Evolutionary conservation across 768 basidiomycete genomes (phyloP), one percentile per base, ranked within the genome.

Genomic region (Ramaria sp.): DNA sequence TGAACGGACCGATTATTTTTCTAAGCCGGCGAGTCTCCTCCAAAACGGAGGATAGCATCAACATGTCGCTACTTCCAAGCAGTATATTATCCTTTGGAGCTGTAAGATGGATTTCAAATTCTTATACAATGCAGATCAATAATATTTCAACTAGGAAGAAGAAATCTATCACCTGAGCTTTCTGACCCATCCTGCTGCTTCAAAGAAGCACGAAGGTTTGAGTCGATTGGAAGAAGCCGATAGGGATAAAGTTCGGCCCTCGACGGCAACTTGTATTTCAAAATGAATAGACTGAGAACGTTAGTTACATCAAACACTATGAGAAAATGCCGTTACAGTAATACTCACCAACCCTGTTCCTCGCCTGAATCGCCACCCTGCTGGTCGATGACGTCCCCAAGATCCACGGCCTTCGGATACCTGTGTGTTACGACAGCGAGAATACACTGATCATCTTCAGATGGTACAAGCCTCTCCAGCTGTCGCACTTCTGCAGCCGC

Each of bases 171-270:
- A 78, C 72, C 17, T 72, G 57, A 0, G 74, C 73, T 41, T 62
- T 63, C 12, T 71, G 70, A 30, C 69, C 72, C 41, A 76, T 71
- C 63, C 15, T 19, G 19, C 30, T 87, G 84, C 1, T 81, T 75
- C 68, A 86, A 79, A 9, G 71, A 66, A 39, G 86, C 73, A 4
- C 73, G 69, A 62, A 86, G 80, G 34, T 72, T 68, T 10, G 73
- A 75, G 53, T 77, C 74, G 33, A 88, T 77, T 3, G 83, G 83
- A n/a, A 79, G 75, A 2, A 78, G 24, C 70, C 71, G 19, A 70
- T 68, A 30, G 63, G 51, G 13, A 63, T 48, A 42, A 59, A 51
- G 49, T 58, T 30, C 55, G 7, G 46, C 15, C 50, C 55, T 17
- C 51, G 59, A 9, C 52, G 54, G 33, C 34, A 65, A 41, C 51